phyloP scores from a whole-genome alignment of 2,329 filamentous ascomycete genomes.

The Fusarium goolgardi region DNA sequence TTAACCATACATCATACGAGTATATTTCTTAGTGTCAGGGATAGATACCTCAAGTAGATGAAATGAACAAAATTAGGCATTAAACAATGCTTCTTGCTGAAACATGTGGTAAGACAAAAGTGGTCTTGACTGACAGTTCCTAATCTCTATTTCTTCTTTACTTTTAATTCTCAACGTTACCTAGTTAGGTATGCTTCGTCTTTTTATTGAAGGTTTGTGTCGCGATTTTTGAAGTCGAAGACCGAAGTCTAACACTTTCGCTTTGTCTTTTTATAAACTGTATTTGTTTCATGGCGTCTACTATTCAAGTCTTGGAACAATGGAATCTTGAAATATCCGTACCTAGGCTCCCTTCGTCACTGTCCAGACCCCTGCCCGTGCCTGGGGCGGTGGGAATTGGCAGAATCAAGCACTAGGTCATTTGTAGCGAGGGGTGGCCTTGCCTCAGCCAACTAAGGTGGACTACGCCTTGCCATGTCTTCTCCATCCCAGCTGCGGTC shows the following conservation, averaged over 20 bases:
- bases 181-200: no score
- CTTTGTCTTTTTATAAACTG: not conserved
- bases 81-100: not conserved
- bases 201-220: no score
- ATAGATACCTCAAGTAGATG: constrained; percentile 2
- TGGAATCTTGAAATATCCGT: not conserved
- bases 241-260: no score
- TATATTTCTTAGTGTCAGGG: constrained; percentile 22
- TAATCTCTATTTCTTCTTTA: not conserved
- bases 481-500: constrained; percentile 43
- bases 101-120: not conserved
- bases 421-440: constrained; percentile 32
- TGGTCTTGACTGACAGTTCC: not conserved
- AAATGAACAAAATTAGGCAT: not conserved
- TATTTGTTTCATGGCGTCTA: not conserved
- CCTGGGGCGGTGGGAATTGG: constrained; percentile 42
- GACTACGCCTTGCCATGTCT: constrained; percentile 31
- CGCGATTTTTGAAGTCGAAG: no score
- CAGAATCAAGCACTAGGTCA: constrained; percentile 41
- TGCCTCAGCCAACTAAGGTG: constrained; percentile 40
- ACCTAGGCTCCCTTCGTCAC: constrained; percentile 4
- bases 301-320: not conserved
- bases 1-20: constrained; percentile 1
- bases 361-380: constrained; percentile 23
- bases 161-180: not conserved